Evolutionary conservation across 495 filamentous ascomycete species (phyloP).

Genomic region (Thermothielavioides terrestris): DNA sequence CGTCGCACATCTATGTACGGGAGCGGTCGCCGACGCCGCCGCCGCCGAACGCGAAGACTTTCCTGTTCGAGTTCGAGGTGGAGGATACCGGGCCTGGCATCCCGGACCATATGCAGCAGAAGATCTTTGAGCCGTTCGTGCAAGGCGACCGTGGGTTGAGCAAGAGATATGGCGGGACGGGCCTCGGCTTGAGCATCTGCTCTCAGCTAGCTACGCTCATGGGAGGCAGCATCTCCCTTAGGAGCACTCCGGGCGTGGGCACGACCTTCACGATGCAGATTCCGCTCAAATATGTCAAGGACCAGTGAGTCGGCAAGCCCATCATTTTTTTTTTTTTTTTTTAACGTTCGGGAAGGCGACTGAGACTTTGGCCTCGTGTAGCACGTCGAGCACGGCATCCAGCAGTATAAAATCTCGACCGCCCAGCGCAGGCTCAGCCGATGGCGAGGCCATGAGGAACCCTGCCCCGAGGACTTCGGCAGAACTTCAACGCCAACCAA

Average conservation of each 20-base stretch:
- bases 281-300: conserved; percentile 68
- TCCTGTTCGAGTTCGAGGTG: conserved; percentile 78
- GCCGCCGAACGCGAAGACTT: conserved; percentile 47
- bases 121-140: conserved; percentile 90
- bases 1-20: conserved; percentile 38
- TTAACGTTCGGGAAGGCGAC: conserved; percentile 4
- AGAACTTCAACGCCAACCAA: conserved; percentile 20
- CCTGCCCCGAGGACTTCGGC: conserved; percentile 23
- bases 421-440: conserved; percentile 66
- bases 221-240: conserved; percentile 64
- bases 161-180: conserved; percentile 86
- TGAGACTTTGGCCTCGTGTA: conserved; percentile 25
- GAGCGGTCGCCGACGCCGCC: conserved; percentile 56
- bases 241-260: conserved; percentile 64
- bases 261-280: conserved; percentile 78
- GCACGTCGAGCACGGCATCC: conserved; percentile 38
- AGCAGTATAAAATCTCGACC: conserved; percentile 58
- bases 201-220: conserved; percentile 76
- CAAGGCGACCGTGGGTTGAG: conserved; percentile 82
- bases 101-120: conserved; percentile 60
- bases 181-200: conserved; percentile 84
- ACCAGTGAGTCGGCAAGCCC: conserved; percentile 42
- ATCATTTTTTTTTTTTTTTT: neutral
- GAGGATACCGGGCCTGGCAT: conserved; percentile 90
- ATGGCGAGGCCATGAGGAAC: conserved; percentile 45